A percentile compares a stretch with the other conserved stretches of the same genome.
These are phyloP conservation scores for Plenodomus biglobosus DNA, from an alignment of 2,329 filamentous ascomycete genomes.

Conservation along the genomic window DNA sequence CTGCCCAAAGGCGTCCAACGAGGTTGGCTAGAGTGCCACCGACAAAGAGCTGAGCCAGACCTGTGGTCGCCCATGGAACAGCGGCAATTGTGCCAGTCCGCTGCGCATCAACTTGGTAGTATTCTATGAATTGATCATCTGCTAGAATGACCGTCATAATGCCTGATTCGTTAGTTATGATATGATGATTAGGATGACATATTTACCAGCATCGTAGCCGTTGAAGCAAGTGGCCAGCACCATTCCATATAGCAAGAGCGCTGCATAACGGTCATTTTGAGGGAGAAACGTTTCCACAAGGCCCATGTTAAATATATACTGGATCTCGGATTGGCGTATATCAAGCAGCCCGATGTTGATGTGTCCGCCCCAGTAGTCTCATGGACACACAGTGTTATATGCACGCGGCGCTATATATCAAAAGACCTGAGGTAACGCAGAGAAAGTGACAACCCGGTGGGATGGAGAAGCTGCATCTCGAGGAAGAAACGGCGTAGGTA, in stretches of 20 bases:
- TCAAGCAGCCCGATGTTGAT: too few species aligned
- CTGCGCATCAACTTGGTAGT: slow-evolving; percentile 6
- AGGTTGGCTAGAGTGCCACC: slow-evolving; percentile 3
- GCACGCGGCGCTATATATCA: not conserved
- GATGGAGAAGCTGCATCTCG: not conserved
- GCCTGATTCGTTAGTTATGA: not conserved
- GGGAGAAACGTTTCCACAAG: slow-evolving; percentile 6
- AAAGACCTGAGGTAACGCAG: not conserved
- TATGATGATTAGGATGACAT: not conserved
- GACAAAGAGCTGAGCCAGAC: slow-evolving; percentile 7
- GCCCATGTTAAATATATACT: not conserved
- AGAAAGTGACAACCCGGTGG: not conserved
- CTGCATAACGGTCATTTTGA: slow-evolving; percentile 7
- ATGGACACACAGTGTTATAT: too few species aligned
- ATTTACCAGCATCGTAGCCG: slow-evolving; percentile 9
- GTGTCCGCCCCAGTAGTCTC: too few species aligned
- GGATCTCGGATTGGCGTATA: too few species aligned
- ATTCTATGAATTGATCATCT: slow-evolving; percentile 6
- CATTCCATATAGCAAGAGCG: slow-evolving; percentile 8
- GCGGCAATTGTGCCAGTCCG: slow-evolving; percentile 4
- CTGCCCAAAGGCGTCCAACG: slow-evolving; percentile 3
- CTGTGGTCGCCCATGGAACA: slow-evolving; percentile 3
- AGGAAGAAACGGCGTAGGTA: not conserved
- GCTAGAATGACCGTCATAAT: slow-evolving; percentile 9
- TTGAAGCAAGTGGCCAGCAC: slow-evolving; percentile 10